Evolutionary conservation across 352 stramenopile genomes (phyloP).

Genomic region (Globisporangium acanthophoron): DNA sequence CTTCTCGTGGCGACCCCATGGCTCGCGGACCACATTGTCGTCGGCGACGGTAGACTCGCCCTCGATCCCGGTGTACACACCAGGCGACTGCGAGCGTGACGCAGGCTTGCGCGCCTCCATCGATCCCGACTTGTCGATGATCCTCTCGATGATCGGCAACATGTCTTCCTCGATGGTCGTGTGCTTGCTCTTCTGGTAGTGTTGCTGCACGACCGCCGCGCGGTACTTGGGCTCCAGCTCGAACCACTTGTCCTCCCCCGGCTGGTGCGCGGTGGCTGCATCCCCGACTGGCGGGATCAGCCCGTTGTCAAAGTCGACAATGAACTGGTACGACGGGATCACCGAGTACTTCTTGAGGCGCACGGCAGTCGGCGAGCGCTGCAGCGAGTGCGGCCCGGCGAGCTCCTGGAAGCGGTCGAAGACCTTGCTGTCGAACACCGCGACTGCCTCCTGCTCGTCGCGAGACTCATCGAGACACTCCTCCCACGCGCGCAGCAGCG

Average conservation of each 20-base stretch:
- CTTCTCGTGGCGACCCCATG: slow-evolving; percentile 8
- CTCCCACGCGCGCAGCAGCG: slow-evolving; percentile 8
- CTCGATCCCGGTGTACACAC: background rate
- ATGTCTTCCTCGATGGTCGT: slow-evolving; percentile 8
- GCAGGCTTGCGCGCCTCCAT: background rate
- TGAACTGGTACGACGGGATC: slow-evolving; percentile 10
- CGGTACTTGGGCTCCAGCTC: slow-evolving; percentile 5
- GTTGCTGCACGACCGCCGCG: slow-evolving; percentile 1
- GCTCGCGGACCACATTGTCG: background rate
- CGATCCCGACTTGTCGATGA: slow-evolving; percentile 5
- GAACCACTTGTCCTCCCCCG: slow-evolving; percentile 3
- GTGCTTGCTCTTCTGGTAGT: slow-evolving; percentile 11
- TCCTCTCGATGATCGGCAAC: slow-evolving; percentile 3
- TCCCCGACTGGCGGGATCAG: background rate
- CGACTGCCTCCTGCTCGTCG: background rate
- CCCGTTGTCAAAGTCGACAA: slow-evolving; percentile 5
- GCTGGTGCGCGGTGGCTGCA: background rate
- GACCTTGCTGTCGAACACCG: slow-evolving; percentile 6
- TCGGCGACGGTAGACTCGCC: background rate
- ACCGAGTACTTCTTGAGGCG: slow-evolving; percentile 11
- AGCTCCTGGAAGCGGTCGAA: slow-evolving; percentile 8
- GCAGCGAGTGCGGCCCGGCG: background rate
- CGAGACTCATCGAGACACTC: slow-evolving; percentile 3
- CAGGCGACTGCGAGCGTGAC: background rate
- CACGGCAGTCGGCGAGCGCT: slow-evolving; percentile 3